Conservation (phyloP, 495 filamentous ascomycete species). For the Penicillium crystallinum region DNA sequence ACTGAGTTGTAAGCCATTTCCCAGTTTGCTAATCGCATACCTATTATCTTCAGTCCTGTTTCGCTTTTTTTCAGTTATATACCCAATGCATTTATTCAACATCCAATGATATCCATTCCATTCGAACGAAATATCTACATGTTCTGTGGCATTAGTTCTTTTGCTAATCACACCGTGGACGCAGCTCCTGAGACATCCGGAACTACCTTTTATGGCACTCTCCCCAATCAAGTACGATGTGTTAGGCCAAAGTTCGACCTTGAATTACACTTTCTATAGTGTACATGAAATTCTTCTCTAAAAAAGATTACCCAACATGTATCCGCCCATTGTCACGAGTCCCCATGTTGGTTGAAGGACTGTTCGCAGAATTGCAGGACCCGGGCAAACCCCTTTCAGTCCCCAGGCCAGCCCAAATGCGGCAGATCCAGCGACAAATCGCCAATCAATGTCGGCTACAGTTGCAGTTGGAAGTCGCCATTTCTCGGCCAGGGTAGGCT, state of each 20-base stretch:
- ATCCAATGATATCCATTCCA: not conserved
- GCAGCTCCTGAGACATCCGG: slow-evolving; percentile 9
- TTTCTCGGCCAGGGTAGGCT: slow-evolving; percentile 38
- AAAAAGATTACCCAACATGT: slow-evolving; percentile 36
- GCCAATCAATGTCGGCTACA: slow-evolving; percentile 48
- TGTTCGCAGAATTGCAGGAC: slow-evolving; percentile 46
- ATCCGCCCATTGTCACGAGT: slow-evolving; percentile 45
- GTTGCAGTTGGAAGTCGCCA: slow-evolving; percentile 46
- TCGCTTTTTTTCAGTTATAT: slow-evolving; percentile 8
- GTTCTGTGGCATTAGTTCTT: not conserved
- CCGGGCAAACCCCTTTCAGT: slow-evolving; percentile 51
- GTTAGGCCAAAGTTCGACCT: not conserved
- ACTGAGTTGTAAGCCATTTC: slow-evolving; percentile 44
- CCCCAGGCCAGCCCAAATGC: slow-evolving; percentile 56
- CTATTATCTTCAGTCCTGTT: not conserved
- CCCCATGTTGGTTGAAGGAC: slow-evolving; percentile 49
- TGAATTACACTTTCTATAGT: not conserved
- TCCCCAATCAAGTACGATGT: not conserved
- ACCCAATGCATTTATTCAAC: slow-evolving; percentile 6
- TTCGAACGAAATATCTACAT: not conserved
- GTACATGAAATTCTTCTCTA: slow-evolving; percentile 3
- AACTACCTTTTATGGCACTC: not conserved
- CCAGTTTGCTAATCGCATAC: slow-evolving; percentile 9
- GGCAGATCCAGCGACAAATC: slow-evolving; percentile 46
- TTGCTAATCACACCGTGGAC: slow-evolving; percentile 3